Percentiles rank a stretch among this genome's conserved stretches.
These are phyloP conservation scores for Trichophyton benhamiae DNA, from an alignment of 2,329 filamentous ascomycete genomes.

Conservation along the genomic window DNA sequence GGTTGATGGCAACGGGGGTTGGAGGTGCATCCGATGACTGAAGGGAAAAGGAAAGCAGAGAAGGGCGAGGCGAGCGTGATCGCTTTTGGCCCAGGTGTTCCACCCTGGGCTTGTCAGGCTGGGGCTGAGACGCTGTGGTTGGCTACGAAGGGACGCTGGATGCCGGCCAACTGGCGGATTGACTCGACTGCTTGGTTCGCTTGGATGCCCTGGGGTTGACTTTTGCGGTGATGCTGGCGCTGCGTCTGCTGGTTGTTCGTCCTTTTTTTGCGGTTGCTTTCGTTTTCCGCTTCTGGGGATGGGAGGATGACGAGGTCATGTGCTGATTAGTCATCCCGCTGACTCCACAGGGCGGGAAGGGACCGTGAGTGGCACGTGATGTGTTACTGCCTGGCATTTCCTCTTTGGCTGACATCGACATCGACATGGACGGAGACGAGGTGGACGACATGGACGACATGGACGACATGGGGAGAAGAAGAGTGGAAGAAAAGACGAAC, in stretches of 20 bases:
- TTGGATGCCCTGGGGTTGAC: not conserved
- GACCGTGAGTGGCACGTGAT: not conserved
- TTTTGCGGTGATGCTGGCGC: not conserved
- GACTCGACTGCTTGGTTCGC: not conserved
- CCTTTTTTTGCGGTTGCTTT: not conserved
- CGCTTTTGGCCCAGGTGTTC: not conserved
- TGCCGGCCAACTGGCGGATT: not conserved
- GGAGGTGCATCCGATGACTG: slow-evolving; percentile 3
- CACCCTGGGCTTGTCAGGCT: not conserved
- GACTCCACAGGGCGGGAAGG: not conserved
- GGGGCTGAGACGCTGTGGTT: not conserved
- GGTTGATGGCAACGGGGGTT: not conserved
- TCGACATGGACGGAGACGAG: too few species aligned
- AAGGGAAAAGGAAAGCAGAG: not conserved
- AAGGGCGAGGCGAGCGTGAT: not conserved
- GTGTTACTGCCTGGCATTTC: not conserved
- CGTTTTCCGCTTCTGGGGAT: not conserved
- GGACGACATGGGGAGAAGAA: too few species aligned
- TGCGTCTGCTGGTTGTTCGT: too few species aligned
- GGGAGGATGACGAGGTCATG: not conserved
- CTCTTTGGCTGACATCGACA: too few species aligned
- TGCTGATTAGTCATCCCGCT: not conserved
- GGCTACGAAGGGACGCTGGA: not conserved
- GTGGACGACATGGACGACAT: too few species aligned
- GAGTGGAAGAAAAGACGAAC: too few species aligned